Base-by-base conservation (phyloP, 139 green algal species). In the Bryopsis sp. region DNA sequence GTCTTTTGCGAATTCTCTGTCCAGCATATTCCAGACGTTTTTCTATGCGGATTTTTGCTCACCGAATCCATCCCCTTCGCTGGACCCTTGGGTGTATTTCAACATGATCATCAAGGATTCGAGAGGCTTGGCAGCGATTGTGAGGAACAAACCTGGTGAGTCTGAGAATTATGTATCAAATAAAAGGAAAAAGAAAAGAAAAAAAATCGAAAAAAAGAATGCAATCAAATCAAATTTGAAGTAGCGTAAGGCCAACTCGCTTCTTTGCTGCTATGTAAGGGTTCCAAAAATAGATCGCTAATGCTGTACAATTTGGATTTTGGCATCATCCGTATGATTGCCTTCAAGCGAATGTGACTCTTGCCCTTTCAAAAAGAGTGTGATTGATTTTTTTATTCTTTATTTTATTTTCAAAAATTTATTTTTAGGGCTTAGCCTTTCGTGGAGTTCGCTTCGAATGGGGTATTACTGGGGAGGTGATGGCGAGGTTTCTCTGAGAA, bases 381-480 rank as follows among this genome's bases (percentile, higher is more conserved):
- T 29, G 7, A 35, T 15, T 63, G 8, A 34, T 63, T 34, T 36
- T 29, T n/a, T 15, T 19, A 63, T n/a, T 35, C 54, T 33, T 19
- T 63, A 63, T 29, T 63, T 8, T 19, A 63, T 35, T 63, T 19
- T 63, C n/a, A 8, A 63, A 29, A 29, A 29, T 15, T 67, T 32
- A 19, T 39, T 7, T 47, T 67, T 67, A 47, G 68, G 74, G 33
- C 3, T 81, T 2, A 46, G 60, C 24, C 37, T 79, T 29, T 31
- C 33, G 2, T 79, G 63, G 70, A 35, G 76, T 1, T 34, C 29
- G n/a, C 67, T 82, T 58, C 74, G 79, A 26, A 47, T 86, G 31
- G 72, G 72, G 2, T 83, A 83, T 71, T 82, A 75, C 50, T 83
- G 46, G 29, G 80, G 80, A 1, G 80, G 80, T 26, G 77, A 86